Evolutionary conservation across 2,329 filamentous ascomycete species (phyloP), one percentile per base, ranked within the genome.

Genomic region (Samsoniella hepiali): DNA sequence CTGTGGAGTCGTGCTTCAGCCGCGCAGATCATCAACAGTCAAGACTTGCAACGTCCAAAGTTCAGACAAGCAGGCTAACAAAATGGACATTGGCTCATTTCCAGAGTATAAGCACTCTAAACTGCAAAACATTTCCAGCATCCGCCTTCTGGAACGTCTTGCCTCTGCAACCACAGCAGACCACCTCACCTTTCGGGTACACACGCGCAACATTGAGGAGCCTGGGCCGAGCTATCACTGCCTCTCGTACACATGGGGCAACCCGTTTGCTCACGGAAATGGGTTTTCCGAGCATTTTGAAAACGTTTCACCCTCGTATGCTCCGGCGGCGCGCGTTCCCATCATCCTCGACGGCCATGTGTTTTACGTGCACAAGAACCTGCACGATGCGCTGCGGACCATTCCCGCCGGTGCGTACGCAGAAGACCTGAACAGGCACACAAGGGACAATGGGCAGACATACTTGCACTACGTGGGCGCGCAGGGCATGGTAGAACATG

Each of bases 161-260:
- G 65, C 58, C 8, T 57, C 40, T 32, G 47, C 59, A 17, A 7
- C 62, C 6, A 10, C 36, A 32, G 63, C 67, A 22, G 68, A 67
- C 34, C 67, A 47, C 2, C 62, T 68, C 2, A 29, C 65, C 45
- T 69, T 69, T 61, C 61, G 56, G 11, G 63, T 71, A 31, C 44
- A 57, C n/a, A 63, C 58, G 29, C 66, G 63, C 40, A 54, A 66
- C 53, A 54, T 70, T 22, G 57, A 66, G 11, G 63, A 64, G 10
- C 5, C n/a, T 29, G 58, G 32, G 51, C 29, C 62, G 15, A 64
- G 51, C 5, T 71, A 68, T 38, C 64, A 67, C 51, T 71, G 69
- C 51, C 58, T 71, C 6, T 71, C 69, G 31, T 71, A 70, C 47
- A 71, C 69, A 2, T 71, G 69, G 69, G 68, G 69, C 10, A 70